phyloP scores from a whole-genome alignment of 2,329 filamentous ascomycete genomes.

The Elsinoe batatas region DNA sequence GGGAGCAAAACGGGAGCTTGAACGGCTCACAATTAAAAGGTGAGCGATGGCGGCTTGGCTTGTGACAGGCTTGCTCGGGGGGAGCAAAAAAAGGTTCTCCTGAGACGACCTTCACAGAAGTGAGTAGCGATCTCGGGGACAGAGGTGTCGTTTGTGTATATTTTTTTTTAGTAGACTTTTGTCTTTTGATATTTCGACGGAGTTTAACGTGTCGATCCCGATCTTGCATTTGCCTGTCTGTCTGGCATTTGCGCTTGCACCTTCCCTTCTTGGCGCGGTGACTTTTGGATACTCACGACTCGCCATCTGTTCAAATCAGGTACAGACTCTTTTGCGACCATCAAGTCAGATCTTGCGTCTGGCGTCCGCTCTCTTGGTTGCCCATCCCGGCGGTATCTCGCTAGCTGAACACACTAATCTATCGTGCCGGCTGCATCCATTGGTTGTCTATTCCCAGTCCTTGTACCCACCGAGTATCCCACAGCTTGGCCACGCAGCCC shows the following conservation, averaged over 20 bases:
- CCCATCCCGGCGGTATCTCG: neutral
- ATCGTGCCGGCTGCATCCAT: neutral
- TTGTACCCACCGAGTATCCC: too few species aligned
- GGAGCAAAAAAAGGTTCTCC: neutral
- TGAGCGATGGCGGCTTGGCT: neutral
- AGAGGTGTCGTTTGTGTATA: neutral
- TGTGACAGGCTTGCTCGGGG: neutral
- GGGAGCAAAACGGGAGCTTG: neutral
- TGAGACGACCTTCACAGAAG: neutral
- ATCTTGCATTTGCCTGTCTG: neutral
- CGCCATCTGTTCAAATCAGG: neutral
- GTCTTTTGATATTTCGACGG: neutral
- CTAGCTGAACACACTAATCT: neutral
- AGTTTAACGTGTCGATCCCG: neutral
- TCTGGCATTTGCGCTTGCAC: neutral
- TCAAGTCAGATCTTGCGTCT: neutral
- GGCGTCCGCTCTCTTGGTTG: slow-evolving; percentile 3
- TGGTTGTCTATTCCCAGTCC: too few species aligned
- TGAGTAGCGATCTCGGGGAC: neutral
- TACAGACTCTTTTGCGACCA: neutral
- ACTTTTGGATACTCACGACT: neutral
- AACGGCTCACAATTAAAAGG: neutral
- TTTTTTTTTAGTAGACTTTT: neutral
- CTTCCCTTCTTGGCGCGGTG: slow-evolving; percentile 1
- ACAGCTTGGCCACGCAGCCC: neutral